Conservation (phyloP, 345 rosid species). For the Lepidium africanum region DNA sequence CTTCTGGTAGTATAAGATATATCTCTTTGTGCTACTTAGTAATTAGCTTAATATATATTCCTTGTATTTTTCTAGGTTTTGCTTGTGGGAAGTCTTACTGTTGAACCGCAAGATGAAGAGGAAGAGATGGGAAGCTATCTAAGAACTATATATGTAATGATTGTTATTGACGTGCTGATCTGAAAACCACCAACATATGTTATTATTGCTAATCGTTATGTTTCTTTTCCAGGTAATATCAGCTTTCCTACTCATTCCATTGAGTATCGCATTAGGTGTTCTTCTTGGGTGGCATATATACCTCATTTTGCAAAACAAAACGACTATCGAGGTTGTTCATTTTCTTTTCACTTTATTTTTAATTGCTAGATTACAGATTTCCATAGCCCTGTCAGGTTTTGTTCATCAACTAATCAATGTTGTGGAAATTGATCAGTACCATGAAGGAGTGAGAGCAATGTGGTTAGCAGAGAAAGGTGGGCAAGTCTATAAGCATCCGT, state of each 20-base stretch:
- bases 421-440: conserved; percentile 44
- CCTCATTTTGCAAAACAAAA: conserved; percentile 78
- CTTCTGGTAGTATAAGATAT: background rate
- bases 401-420: background rate
- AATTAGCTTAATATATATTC: background rate
- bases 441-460: conserved; percentile 92
- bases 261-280: conserved; percentile 54
- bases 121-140: conserved; percentile 48
- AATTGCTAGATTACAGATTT: background rate
- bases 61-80: conserved; percentile 47
- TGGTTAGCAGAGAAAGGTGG: conserved; percentile 96
- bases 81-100: conserved; percentile 78
- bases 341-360: background rate
- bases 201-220: background rate
- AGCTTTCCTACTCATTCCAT: conserved; percentile 57
- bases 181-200: background rate
- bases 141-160: conserved; percentile 61
- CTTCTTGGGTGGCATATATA: conserved; percentile 87
- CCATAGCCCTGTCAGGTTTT: background rate
- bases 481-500: conserved; percentile 73
- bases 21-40: background rate
- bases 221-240: conserved; percentile 55
- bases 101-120: conserved; percentile 54
- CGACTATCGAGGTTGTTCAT: conserved; percentile 72
- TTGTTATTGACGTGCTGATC: background rate